These are phyloP conservation scores for Neurospora sublineolata DNA, from an alignment of 495 filamentous ascomycete species.

Conservation along the genomic window DNA sequence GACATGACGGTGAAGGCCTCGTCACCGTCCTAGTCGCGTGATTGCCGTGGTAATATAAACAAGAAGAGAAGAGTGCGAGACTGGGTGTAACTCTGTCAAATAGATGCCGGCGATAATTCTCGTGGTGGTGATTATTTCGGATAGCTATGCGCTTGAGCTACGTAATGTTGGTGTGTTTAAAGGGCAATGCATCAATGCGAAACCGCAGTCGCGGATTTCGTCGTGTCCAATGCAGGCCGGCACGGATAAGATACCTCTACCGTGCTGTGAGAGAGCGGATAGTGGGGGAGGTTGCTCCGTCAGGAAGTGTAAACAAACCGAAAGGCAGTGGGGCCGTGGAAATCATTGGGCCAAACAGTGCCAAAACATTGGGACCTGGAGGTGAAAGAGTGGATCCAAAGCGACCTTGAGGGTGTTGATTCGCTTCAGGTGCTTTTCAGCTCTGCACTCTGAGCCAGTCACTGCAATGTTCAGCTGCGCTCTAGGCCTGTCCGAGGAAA, in stretches of 20 bases:
- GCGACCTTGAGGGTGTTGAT: neutral
- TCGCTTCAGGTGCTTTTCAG: neutral
- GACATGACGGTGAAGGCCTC: constrained; percentile 42
- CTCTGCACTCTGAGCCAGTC: neutral
- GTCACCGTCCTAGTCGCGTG: neutral
- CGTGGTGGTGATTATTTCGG: neutral
- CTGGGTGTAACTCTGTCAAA: neutral
- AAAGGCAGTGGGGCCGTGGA: neutral
- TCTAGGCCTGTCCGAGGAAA: neutral
- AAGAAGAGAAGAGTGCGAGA: neutral
- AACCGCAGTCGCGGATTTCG: neutral
- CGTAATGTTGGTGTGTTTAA: neutral
- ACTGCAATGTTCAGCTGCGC: neutral
- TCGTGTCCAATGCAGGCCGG: neutral
- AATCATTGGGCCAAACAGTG: neutral
- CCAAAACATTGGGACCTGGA: neutral
- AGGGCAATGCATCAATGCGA: neutral
- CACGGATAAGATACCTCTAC: neutral
- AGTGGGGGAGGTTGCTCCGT: neutral
- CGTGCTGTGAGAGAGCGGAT: neutral
- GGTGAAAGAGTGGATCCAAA: neutral
- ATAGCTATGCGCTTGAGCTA: neutral
- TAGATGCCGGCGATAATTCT: neutral
- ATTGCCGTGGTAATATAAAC: neutral
- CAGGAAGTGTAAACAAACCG: neutral